Conservation (phyloP, 2,329 filamentous ascomycete species). For the Fonsecaea pugnacius region DNA sequence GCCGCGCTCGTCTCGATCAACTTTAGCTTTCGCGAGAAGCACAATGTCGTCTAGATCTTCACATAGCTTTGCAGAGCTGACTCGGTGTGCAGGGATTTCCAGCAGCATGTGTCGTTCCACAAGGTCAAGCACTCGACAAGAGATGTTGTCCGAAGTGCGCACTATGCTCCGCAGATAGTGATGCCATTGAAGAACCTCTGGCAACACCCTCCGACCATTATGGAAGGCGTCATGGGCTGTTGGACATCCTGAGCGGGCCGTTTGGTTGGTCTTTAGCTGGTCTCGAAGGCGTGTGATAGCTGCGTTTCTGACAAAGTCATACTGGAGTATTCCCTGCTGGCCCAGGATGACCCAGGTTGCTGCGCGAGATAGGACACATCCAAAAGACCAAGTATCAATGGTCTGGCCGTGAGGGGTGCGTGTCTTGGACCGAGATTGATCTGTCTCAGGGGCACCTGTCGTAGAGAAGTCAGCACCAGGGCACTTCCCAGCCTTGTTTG, state of each 20-base stretch:
- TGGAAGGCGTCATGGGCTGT: constrained; percentile 5
- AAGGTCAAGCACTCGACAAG: background rate
- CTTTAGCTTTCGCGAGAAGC: background rate
- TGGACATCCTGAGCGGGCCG: background rate
- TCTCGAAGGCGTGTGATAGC: background rate
- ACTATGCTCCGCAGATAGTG: constrained; percentile 1
- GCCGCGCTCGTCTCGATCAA: background rate
- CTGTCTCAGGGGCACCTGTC: constrained; percentile 1
- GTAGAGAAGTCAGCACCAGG: background rate
- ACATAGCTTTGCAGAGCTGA: background rate
- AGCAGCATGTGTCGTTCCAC: constrained; percentile 6
- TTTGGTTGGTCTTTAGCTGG: background rate
- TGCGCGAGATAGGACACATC: constrained; percentile 3
- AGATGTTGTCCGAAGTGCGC: background rate
- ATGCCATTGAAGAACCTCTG: constrained; percentile 7
- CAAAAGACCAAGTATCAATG: constrained; percentile 14
- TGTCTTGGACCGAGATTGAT: background rate
- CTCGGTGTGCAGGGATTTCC: background rate
- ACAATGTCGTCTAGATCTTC: background rate
- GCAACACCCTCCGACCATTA: background rate
- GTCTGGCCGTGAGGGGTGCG: background rate
- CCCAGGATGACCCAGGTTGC: constrained; percentile 10
- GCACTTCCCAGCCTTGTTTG: background rate
- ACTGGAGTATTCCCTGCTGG: constrained; percentile 2
- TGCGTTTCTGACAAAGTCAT: background rate